These are phyloP conservation scores for Skeletonema marinoi DNA, from an alignment of 108 stramenopile genomes.

Conservation along the genomic window DNA sequence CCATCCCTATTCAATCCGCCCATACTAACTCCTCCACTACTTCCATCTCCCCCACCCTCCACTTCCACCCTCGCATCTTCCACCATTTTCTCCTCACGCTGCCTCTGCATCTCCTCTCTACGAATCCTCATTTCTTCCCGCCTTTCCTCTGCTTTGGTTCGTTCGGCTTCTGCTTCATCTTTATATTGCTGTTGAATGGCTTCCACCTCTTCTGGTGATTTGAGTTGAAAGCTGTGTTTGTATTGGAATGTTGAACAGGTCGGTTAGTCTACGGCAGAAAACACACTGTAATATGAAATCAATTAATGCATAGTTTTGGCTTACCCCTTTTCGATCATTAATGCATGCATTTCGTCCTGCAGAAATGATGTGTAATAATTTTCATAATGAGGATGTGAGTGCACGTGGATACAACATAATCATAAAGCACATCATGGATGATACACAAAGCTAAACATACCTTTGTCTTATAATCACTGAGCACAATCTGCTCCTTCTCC, in stretches of 20 bases:
- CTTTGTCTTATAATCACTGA: conserved; percentile 61
- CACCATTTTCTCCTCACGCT: not conserved
- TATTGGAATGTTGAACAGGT: not conserved
- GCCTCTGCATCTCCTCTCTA: not conserved
- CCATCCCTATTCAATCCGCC: not conserved
- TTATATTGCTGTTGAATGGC: not conserved
- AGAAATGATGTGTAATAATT: not conserved
- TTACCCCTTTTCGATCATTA: conserved; percentile 70
- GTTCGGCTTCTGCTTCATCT: not conserved
- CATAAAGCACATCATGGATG: not conserved
- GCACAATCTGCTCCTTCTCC: conserved; percentile 48
- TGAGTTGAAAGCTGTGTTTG: not conserved
- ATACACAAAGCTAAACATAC: conserved; percentile 1
- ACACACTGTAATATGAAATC: not conserved
- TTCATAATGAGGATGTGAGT: not conserved
- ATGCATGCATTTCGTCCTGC: conserved; percentile 59
- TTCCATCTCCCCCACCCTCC: not conserved
- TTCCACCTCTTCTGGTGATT: not conserved
- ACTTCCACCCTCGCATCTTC: not conserved
- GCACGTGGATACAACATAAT: not conserved
- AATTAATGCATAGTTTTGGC: not conserved
- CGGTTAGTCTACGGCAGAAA: too few relatives aligned
- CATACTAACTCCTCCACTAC: not conserved
- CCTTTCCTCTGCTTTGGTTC: not conserved
- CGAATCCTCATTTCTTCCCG: not conserved